Evolutionary conservation across 495 filamentous ascomycete genomes (phyloP).

Genomic region (Lophium mytilinum): DNA sequence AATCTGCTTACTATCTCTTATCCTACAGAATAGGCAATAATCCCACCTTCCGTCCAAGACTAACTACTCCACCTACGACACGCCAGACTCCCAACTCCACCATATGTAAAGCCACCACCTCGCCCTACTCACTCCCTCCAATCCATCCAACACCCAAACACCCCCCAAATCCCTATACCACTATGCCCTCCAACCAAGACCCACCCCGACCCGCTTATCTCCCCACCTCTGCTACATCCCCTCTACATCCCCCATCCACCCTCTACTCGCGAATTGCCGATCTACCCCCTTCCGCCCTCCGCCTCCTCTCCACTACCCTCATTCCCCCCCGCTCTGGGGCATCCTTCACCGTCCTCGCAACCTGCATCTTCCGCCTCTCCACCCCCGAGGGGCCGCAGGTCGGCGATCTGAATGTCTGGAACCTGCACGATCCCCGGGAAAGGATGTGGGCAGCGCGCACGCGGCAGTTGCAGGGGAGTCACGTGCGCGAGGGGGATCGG

Average conservation of each 20-base stretch:
- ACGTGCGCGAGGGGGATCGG: constrained; percentile 60
- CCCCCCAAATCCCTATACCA: too few relatives aligned
- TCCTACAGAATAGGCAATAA: too few relatives aligned
- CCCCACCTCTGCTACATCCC: constrained; percentile 13
- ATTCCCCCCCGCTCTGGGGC: constrained; percentile 31
- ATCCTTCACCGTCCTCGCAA: constrained; percentile 35
- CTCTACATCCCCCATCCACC: constrained; percentile 17
- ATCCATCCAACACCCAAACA: too few relatives aligned
- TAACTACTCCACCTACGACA: too few relatives aligned
- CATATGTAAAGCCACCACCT: too few relatives aligned
- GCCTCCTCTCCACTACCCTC: constrained; percentile 7
- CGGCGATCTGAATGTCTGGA: constrained; percentile 78
- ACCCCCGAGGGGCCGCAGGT: constrained; percentile 60
- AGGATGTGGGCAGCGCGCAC: constrained; percentile 74
- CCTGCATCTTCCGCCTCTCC: constrained; percentile 59
- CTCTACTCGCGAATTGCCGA: constrained; percentile 10
- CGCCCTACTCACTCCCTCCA: too few relatives aligned
- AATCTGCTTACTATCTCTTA: too few relatives aligned
- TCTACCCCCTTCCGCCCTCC: constrained; percentile 4
- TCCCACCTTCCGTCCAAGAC: too few relatives aligned
- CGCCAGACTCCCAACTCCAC: too few relatives aligned
- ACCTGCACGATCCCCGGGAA: constrained; percentile 64
- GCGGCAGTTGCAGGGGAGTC: constrained; percentile 65
- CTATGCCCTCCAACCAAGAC: not conserved
- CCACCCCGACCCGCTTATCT: constrained; percentile 15